Evolutionary conservation across 1,139 yeast species (phyloP).

Genomic region (Yarrowia galli): DNA sequence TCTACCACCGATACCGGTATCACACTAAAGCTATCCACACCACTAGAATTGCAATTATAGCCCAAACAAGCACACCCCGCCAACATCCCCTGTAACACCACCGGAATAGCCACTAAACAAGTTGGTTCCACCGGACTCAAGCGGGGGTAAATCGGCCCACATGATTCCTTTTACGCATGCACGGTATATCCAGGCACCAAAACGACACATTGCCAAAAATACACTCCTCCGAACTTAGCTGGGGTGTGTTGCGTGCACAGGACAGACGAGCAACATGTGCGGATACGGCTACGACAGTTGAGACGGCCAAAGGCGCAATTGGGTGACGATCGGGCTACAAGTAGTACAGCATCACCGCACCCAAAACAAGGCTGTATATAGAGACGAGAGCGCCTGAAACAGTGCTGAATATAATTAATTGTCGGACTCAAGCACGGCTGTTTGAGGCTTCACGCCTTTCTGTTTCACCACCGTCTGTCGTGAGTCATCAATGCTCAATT

Average conservation of each 20-base stretch:
- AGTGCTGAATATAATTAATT: neutral
- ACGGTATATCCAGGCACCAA: slow-evolving; percentile 1
- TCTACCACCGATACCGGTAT: too few species aligned
- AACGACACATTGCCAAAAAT: slow-evolving; percentile 4
- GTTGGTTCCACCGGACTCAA: too few species aligned
- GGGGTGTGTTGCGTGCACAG: neutral
- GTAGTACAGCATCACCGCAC: neutral
- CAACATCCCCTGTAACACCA: neutral
- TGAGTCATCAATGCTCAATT: too few species aligned
- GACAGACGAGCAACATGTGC: neutral
- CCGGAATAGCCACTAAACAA: neutral
- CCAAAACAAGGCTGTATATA: too few species aligned
- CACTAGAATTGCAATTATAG: too few species aligned
- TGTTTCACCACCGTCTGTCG: neutral
- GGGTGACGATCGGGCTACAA: neutral
- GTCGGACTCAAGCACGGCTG: neutral
- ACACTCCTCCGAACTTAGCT: slow-evolving; percentile 1
- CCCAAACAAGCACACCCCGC: neutral
- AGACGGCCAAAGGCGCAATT: too few species aligned
- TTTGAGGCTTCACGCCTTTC: slow-evolving; percentile 13
- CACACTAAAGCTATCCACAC: too few species aligned
- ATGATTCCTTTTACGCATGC: slow-evolving; percentile 8
- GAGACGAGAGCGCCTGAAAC: slow-evolving; percentile 5
- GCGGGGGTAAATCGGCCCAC: neutral
- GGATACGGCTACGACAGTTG: too few species aligned